phyloP scores from a whole-genome alignment of 2,329 filamentous ascomycete species.

The Fonsecaea pedrosoi region DNA sequence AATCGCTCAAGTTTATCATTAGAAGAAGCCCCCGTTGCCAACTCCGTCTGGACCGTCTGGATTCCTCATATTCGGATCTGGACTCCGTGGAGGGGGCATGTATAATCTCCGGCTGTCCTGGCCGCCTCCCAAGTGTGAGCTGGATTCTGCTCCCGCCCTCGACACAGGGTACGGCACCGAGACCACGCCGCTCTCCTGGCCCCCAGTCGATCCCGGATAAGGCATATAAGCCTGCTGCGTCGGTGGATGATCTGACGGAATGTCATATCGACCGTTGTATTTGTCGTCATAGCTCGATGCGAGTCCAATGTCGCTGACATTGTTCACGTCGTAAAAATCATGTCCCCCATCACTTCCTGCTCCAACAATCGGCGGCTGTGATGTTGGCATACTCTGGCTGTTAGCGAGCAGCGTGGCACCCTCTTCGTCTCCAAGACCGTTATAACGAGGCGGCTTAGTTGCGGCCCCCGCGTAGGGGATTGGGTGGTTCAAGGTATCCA shows the following conservation, averaged over 20 bases:
- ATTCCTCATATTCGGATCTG: conserved; percentile 15
- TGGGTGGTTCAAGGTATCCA: conserved; percentile 20
- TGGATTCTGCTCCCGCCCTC: conserved; percentile 1
- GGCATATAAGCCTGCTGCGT: conserved; percentile 9
- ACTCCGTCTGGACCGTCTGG: conserved; percentile 11
- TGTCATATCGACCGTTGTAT: conserved; percentile 16
- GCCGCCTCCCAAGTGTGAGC: conserved; percentile 9
- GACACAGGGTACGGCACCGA: conserved; percentile 22
- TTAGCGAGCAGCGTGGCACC: conserved; percentile 49
- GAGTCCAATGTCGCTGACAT: conserved; percentile 35
- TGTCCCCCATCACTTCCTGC: conserved; percentile 8
- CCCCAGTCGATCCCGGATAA: conserved; percentile 14
- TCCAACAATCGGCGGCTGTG: conserved; percentile 4
- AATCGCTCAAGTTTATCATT: background rate
- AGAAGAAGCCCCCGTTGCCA: conserved; percentile 24
- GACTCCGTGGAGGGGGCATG: conserved; percentile 29
- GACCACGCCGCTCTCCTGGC: conserved; percentile 24
- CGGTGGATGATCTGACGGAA: conserved; percentile 5
- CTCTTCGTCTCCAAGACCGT: conserved; percentile 43
- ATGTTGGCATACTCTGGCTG: conserved; percentile 17
- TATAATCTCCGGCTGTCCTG: conserved; percentile 20
- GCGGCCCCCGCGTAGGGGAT: conserved; percentile 26
- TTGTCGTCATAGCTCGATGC: conserved; percentile 35
- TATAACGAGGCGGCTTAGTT: conserved; percentile 20
- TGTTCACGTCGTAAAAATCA: conserved; percentile 21